Evolutionary conservation across 257 asterid species (phyloP), one percentile per base, ranked within the genome.

Genomic region (Eucommia ulmoides): DNA sequence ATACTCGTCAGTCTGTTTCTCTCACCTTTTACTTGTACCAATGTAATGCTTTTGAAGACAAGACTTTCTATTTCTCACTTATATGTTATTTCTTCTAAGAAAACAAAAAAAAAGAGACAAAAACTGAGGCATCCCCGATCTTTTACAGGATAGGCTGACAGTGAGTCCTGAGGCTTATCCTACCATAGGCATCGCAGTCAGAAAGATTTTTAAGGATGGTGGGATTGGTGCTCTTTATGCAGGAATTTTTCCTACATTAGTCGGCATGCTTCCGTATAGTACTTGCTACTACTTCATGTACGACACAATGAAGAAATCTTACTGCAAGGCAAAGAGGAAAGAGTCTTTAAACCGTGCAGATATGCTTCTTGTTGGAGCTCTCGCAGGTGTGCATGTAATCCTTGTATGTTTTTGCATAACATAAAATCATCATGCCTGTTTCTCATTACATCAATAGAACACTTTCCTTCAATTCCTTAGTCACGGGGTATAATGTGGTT

Each of bases 241-340:
- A 9, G 97, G 97, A 41, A 20, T 88, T 46, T 57, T 72, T 0
- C 94, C 97, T 51, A 88, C 97, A 21, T 63, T 88, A 74, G 53
- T 88, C 7, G 97, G 97, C 72, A 88, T 88, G 97, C 95, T 88
- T 55, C 97, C 97, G 25, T 88, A 88, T 69, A 88, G 97, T 67
- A 88, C 97, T 0, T 84, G 94, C 54, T 84, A 70, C 79, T 88
- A 88, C 59, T 88, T 88, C 76, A 82, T 88, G 95, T 88, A 88
- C 25, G 97, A 88, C 65, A 84, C 92, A 8, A 70, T 88, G 70
- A 88, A 88, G 77, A 88, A 69, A 58, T 79, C 97, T 7, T 82
- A 84, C 69, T 88, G 97, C 75, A 14, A 24, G 24, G 60, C 85
- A 45, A 73, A 76, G 74, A 76, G 76, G 45, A 84, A 80, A 56